These are phyloP conservation scores for Debaryomycetaceae sp. DNA, from an alignment of 1,139 yeast genomes.

Conservation along the genomic window DNA sequence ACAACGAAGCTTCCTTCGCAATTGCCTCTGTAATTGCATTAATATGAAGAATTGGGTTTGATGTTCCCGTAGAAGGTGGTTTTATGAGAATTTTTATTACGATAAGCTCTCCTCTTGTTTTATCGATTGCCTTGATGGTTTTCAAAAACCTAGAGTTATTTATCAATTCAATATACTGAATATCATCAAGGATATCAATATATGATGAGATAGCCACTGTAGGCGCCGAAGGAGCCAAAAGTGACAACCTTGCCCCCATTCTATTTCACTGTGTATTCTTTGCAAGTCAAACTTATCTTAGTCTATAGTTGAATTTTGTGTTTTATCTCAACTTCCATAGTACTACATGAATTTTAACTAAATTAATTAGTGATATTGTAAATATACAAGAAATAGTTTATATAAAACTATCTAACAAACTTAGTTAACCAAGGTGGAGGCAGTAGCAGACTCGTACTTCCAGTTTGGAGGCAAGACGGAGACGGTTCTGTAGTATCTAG, in stretches of 20 bases:
- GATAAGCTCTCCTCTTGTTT: constrained; percentile 57
- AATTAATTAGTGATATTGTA: neutral
- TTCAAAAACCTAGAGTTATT: constrained; percentile 81
- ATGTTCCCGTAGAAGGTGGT: constrained; percentile 48
- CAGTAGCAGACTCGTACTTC: constrained; percentile 99
- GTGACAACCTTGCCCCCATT: constrained; percentile 87
- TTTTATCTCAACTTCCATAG: neutral
- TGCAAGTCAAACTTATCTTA: neutral
- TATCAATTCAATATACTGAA: constrained; percentile 69
- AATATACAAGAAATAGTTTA: neutral
- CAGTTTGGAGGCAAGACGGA: constrained; percentile 99
- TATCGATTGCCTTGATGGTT: constrained; percentile 72
- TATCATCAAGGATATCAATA: constrained; percentile 69
- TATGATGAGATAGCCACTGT: constrained; percentile 91
- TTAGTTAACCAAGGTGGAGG: constrained; percentile 99
- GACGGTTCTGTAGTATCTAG: constrained; percentile 99
- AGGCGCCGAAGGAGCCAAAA: constrained; percentile 86
- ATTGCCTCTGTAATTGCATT: constrained; percentile 31
- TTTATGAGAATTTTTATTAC: constrained; percentile 82
- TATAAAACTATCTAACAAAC: constrained; percentile 10
- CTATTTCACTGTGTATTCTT: neutral
- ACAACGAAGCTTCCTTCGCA: constrained; percentile 32
- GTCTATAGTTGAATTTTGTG: neutral
- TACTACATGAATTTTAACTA: neutral
- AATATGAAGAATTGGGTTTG: constrained; percentile 29